A percentile compares a stretch with the other conserved stretches of the same genome.
These are phyloP conservation scores for Schizopora paradoxa DNA, from an alignment of 1,284 basidiomycete genomes.

Conservation along the genomic window DNA sequence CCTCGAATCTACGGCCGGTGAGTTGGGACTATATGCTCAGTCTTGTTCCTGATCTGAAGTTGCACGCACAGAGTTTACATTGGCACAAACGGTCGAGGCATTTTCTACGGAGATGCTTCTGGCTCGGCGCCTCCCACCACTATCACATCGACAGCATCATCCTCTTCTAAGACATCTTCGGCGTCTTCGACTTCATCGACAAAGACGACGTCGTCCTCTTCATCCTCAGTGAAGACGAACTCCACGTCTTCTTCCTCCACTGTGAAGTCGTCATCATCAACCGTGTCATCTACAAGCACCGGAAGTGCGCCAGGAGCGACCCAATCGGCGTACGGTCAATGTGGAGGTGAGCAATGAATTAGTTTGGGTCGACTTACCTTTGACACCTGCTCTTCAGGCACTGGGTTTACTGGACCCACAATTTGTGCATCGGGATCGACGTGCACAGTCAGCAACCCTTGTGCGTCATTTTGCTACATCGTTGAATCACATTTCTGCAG, in stretches of 20 bases:
- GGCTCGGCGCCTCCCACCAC: slow-evolving; percentile 33
- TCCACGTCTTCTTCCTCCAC: too few species aligned
- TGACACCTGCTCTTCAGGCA: slow-evolving; percentile 4
- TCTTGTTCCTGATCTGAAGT: slow-evolving; percentile 6
- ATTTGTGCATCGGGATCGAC: slow-evolving; percentile 11
- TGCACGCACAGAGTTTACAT: slow-evolving; percentile 45
- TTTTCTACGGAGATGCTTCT: slow-evolving; percentile 50
- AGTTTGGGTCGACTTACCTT: background rate
- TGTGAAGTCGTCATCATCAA: too few species aligned
- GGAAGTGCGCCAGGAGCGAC: background rate
- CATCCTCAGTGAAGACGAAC: too few species aligned
- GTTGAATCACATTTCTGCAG: background rate
- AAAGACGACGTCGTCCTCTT: background rate
- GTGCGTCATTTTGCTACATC: slow-evolving; percentile 2
- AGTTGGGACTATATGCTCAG: slow-evolving; percentile 19
- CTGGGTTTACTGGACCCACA: slow-evolving; percentile 10
- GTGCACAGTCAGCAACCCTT: slow-evolving; percentile 9
- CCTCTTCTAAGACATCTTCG: slow-evolving; percentile 1
- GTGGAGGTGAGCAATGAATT: background rate
- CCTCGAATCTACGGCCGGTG: slow-evolving; percentile 49
- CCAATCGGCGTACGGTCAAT: background rate
- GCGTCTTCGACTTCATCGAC: background rate
- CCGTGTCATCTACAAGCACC: too few species aligned
- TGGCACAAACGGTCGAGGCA: slow-evolving; percentile 61
- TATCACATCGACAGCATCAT: slow-evolving; percentile 14